Percentiles rank a stretch among this genome's conserved stretches.
Evolutionary conservation across 2,329 filamentous ascomycete species (phyloP).

Genomic region (Cladosporium cucumerinum): DNA sequence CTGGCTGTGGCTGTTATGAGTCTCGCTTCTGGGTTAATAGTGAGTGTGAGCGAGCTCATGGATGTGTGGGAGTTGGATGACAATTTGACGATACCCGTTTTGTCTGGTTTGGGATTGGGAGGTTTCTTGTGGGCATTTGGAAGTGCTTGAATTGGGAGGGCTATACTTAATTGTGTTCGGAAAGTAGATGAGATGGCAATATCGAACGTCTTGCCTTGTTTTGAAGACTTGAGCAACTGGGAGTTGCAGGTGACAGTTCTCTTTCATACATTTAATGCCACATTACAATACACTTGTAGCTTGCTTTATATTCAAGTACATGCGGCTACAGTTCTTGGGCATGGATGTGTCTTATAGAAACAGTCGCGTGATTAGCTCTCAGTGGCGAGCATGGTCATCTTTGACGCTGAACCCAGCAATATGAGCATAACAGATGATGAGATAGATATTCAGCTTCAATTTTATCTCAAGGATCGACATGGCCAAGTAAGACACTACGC

Average conservation of each 20-base stretch:
- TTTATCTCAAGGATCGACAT: not conserved
- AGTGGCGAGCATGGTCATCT: not conserved
- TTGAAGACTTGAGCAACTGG: not conserved
- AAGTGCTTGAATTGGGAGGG: not conserved
- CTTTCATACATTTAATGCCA: not conserved
- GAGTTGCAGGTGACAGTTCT: not conserved
- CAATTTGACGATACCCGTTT: constrained; percentile 91
- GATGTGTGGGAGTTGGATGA: constrained; percentile 95
- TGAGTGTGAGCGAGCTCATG: constrained; percentile 82
- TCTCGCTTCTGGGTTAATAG: constrained; percentile 82
- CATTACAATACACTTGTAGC: not conserved
- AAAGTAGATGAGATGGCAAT: not conserved
- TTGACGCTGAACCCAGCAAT: not conserved
- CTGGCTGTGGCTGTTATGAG: constrained; percentile 77
- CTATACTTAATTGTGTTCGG: not conserved
- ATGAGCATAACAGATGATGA: not conserved
- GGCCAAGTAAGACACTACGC: not conserved
- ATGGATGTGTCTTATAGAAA: not conserved
- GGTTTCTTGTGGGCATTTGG: constrained; percentile 87
- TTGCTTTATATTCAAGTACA: not conserved
- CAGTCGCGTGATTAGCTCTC: not conserved
- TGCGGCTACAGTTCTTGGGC: too few relatives aligned
- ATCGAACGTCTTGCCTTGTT: not conserved
- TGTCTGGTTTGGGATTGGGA: constrained; percentile 86
- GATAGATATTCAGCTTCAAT: not conserved